Evolutionary conservation across 2,329 filamentous ascomycete species (phyloP).

Genomic region (Calonectria multiphialidica): DNA sequence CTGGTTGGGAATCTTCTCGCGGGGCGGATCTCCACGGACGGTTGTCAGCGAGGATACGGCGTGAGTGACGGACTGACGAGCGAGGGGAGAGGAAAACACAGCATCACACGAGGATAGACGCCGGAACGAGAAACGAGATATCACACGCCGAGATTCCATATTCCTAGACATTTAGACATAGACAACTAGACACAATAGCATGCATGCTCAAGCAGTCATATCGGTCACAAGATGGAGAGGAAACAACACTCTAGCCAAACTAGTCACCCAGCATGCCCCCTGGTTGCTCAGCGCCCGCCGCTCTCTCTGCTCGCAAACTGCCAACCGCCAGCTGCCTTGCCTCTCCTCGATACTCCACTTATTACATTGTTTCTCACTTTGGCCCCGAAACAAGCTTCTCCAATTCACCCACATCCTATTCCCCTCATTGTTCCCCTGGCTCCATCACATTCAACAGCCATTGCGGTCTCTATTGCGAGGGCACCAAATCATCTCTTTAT

Average conservation of each 20-base stretch:
- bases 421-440: not conserved
- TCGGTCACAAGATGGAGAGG: slow-evolving; percentile 14
- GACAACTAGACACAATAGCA: slow-evolving; percentile 6
- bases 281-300: slow-evolving; percentile 8
- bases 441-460: slow-evolving; percentile 1
- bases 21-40: slow-evolving; percentile 43
- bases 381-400: not conserved
- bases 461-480: not conserved
- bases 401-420: not conserved
- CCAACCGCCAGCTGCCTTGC: not conserved
- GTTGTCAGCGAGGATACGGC: slow-evolving; percentile 23
- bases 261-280: not conserved
- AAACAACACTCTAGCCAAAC: slow-evolving; percentile 10
- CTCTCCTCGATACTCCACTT: not conserved
- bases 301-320: not conserved
- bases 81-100: not conserved
- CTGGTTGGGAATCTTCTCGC: slow-evolving; percentile 75
- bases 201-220: not conserved
- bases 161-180: slow-evolving; percentile 16
- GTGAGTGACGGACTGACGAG: slow-evolving; percentile 1
- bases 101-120: not conserved
- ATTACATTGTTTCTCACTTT: not conserved
- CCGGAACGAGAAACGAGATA: not conserved
- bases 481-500: not conserved
- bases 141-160: not conserved